Base-by-base conservation (phyloP, 129 eudicot species). In the Helianthus tuberosus region DNA sequence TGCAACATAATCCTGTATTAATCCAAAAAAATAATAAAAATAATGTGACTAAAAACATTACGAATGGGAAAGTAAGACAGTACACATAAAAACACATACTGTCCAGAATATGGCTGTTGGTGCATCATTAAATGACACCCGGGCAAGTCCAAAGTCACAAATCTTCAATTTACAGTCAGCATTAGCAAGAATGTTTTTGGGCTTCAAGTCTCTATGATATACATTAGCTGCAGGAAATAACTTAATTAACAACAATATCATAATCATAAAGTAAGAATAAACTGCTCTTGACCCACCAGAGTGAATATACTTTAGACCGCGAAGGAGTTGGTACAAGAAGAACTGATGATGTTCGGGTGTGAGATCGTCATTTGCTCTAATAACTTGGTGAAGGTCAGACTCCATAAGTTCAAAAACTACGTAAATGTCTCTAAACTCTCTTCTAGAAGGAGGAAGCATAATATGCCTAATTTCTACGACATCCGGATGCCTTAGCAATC, bases 291-390 rank as follows among this genome's bases (percentile, higher is more conserved):
- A 65, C 76, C 38, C 32, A 90, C 94, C 96, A 67, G 97, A 64
- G 77, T 91, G 97, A 63, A 86, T 91, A 79, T 81, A 91, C 78
- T 91, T 91, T n/a, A 91, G 82, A 64, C 97, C 91, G 16, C 97
- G 91, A 69, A 91, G 86, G 59, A 91, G 97, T 79, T 91, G 97
- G 81, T 88, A 91, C 75, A 91, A 75, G 84, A 91, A 91, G 72
- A 88, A 88, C 79, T 91, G 94, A 82, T 91, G 83, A 79, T 91
- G 94, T 77, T 91, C 97, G 4, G 97, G 89, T 46, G 97, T 88
- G 46, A 91, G 89, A 78, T 91, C 97, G 66, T 91, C 97, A 58
- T 91, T 91, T 15, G 91, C 94, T 83, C 88, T 88, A 55, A 91
- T 91, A 68, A 91, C 94, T 77, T 88, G 97, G 59, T 91, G 97